Evolutionary conservation across 345 rosid genomes (phyloP).

Genomic region (Brassica napus): Da-Ae NC_063440.1:13633001-13633500

Average conservation of each 20-base stretch:
- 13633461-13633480: neutral
- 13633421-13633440: neutral
- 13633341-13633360: neutral
- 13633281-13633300: neutral
- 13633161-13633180: neutral
- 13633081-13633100: neutral
- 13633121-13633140: neutral
- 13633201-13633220: constrained; percentile 2
- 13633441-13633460: neutral
- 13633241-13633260: neutral
- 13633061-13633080: neutral
- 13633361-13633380: neutral
- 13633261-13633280: neutral
- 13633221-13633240: neutral
- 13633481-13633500: neutral
- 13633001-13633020: neutral
- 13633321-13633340: neutral
- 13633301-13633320: neutral
- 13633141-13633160: constrained; percentile 18
- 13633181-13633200: neutral
- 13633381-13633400: neutral
- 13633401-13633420: neutral
- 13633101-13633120: neutral
- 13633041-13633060: neutral
- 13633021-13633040: neutral